These are phyloP conservation scores for Leishmania turanica DNA, from an alignment of 208 protist species.

Conservation along the genomic window DNA sequence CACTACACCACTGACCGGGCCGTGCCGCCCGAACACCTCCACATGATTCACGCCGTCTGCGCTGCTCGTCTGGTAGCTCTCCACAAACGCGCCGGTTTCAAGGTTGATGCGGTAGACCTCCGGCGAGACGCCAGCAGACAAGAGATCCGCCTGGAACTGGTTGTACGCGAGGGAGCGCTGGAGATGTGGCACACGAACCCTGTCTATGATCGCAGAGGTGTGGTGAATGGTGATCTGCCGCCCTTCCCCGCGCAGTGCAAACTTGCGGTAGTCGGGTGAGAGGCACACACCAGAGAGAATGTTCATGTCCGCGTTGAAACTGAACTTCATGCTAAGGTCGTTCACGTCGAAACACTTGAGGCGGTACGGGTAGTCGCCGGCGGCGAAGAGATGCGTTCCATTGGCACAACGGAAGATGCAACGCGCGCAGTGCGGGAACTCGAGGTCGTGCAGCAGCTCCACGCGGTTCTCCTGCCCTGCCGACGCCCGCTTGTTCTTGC, in stretches of 20 bases:
- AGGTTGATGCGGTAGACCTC: slow-evolving; percentile 87
- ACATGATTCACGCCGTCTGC: slow-evolving; percentile 66
- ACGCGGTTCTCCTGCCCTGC: slow-evolving; percentile 67
- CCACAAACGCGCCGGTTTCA: slow-evolving; percentile 79
- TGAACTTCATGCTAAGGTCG: slow-evolving; percentile 93
- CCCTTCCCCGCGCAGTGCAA: slow-evolving; percentile 80
- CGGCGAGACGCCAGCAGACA: slow-evolving; percentile 72
- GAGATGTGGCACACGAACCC: slow-evolving; percentile 82
- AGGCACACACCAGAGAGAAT: slow-evolving; percentile 83
- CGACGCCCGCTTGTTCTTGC: slow-evolving; percentile 59
- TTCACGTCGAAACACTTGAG: slow-evolving; percentile 92
- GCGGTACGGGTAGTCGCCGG: slow-evolving; percentile 88
- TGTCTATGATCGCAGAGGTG: slow-evolving; percentile 76
- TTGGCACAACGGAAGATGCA: slow-evolving; percentile 81
- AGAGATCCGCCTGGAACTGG: slow-evolving; percentile 66
- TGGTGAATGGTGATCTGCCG: slow-evolving; percentile 87
- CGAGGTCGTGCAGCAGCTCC: slow-evolving; percentile 89
- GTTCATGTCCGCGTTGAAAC: slow-evolving; percentile 89
- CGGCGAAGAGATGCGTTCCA: slow-evolving; percentile 85
- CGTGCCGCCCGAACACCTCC: slow-evolving; percentile 60
- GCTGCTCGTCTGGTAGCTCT: slow-evolving; percentile 78
- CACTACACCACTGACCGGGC: slow-evolving; percentile 65
- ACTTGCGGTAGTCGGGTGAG: slow-evolving; percentile 90
- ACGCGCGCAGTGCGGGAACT: slow-evolving; percentile 86
- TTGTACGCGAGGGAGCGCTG: slow-evolving; percentile 85